Percentiles rank a stretch among this genome's conserved stretches.
These are phyloP conservation scores for Glaciozyma antarctica DNA, from an alignment of 768 basidiomycete species.

Conservation along the genomic window DNA sequence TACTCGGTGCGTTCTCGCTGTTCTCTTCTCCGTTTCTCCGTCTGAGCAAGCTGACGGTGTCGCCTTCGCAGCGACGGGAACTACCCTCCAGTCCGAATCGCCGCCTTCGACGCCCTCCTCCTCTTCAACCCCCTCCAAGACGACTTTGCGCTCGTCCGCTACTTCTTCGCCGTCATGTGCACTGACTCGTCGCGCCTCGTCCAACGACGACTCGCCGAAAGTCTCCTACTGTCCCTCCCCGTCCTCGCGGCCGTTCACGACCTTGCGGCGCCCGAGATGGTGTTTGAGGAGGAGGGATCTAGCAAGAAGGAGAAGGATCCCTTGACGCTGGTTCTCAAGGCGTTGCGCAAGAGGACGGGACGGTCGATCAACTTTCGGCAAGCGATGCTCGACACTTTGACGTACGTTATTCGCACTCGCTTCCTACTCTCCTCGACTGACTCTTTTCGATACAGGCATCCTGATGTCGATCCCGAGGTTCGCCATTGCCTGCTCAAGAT, in stretches of 20 bases:
- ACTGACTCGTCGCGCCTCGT: constrained; percentile 73
- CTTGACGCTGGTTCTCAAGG: constrained; percentile 58
- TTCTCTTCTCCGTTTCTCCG: not conserved
- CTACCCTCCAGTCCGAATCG: constrained; percentile 77
- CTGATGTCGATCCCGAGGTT: constrained; percentile 74
- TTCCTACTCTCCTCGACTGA: not conserved
- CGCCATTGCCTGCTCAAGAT: constrained; percentile 86
- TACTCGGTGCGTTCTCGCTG: constrained; percentile 54
- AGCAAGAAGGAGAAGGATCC: constrained; percentile 58
- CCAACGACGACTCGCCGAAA: constrained; percentile 76
- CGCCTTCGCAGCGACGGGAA: constrained; percentile 80
- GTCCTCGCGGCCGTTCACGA: constrained; percentile 82
- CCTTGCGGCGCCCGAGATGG: constrained; percentile 47
- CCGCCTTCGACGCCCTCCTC: constrained; percentile 81
- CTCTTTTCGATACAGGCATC: constrained; percentile 46
- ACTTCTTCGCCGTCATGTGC: constrained; percentile 75
- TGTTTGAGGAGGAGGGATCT: constrained; percentile 46
- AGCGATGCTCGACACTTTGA: constrained; percentile 65
- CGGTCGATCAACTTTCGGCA: constrained; percentile 61
- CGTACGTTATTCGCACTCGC: constrained; percentile 47
- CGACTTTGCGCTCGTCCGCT: constrained; percentile 64
- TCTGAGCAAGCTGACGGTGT: constrained; percentile 50
- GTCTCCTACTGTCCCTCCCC: constrained; percentile 75
- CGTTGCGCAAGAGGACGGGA: constrained; percentile 77
- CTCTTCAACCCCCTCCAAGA: constrained; percentile 69